A percentile compares a stretch with the other conserved stretches of the same genome.
phyloP scores from a whole-genome alignment of 139 green algal genomes.

The Chloropicon primus region DNA sequence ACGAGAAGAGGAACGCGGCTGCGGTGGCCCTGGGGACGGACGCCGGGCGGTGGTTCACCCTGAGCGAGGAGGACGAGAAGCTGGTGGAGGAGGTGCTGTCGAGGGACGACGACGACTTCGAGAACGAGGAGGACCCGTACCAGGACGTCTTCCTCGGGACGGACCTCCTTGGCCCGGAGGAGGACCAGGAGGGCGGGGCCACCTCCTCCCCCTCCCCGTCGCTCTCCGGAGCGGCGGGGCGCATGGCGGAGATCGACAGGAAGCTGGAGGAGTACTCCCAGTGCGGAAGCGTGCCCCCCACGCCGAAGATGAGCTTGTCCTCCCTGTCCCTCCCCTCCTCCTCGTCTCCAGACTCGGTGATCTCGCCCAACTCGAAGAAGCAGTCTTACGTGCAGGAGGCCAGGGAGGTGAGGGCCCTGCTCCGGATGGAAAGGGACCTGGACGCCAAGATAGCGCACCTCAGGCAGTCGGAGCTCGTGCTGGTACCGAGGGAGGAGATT shows the following conservation, averaged over 20 bases:
- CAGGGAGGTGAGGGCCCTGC: neutral
- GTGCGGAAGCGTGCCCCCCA: neutral
- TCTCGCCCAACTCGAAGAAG: neutral
- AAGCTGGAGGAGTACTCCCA: neutral
- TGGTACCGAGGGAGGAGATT: neutral
- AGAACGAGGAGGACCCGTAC: neutral
- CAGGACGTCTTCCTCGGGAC: neutral
- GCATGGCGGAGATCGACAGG: neutral
- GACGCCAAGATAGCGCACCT: neutral
- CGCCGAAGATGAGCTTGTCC: neutral
- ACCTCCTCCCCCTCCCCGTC: no score
- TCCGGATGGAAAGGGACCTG: neutral
- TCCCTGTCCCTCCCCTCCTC: neutral
- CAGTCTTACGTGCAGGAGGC: neutral
- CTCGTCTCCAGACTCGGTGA: neutral
- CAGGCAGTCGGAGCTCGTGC: neutral
- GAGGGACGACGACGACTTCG: neutral
- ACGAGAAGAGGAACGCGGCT: neutral
- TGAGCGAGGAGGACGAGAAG: neutral
- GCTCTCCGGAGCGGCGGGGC: no score
- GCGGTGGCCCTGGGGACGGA: neutral
- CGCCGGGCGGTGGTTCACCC: neutral
- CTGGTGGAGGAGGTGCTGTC: neutral
- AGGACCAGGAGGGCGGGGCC: neutral
- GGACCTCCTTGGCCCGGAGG: no score